Conservation (phyloP, 1,284 basidiomycete genomes). For the Boletus austroedulis region DNA sequence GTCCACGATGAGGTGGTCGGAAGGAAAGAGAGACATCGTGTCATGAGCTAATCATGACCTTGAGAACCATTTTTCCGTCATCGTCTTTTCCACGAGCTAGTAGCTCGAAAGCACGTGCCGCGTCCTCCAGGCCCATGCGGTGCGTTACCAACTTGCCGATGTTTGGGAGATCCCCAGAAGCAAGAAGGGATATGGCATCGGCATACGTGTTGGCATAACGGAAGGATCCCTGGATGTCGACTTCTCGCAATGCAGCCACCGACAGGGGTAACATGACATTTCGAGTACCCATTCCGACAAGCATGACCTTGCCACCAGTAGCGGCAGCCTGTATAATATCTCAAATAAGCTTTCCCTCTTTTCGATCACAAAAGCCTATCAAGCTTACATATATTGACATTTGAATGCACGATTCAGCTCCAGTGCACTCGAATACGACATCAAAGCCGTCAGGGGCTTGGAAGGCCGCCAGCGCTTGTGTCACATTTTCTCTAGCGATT, state of each 20-base stretch:
- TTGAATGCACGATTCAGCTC: conserved; percentile 87
- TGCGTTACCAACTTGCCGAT: conserved; percentile 82
- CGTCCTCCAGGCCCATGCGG: conserved; percentile 64
- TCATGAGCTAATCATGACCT: conserved; percentile 68
- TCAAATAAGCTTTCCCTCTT: conserved; percentile 14
- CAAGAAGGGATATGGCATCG: conserved; percentile 76
- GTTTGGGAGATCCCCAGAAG: conserved; percentile 58
- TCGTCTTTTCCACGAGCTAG: conserved; percentile 75
- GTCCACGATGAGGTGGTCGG: not conserved
- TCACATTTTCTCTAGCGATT: conserved; percentile 60
- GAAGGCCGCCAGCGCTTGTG: conserved; percentile 55
- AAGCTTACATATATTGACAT: conserved; percentile 76
- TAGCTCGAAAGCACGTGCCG: conserved; percentile 76
- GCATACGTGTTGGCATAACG: conserved; percentile 87
- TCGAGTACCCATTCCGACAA: conserved; percentile 92
- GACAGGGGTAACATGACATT: conserved; percentile 82
- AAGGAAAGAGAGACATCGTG: not conserved
- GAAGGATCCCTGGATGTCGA: conserved; percentile 93
- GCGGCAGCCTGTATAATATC: conserved; percentile 59
- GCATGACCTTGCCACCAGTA: conserved; percentile 85
- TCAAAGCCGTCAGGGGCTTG: conserved; percentile 80
- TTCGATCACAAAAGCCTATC: conserved; percentile 11
- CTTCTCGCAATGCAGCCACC: conserved; percentile 81
- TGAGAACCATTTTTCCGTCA: conserved; percentile 77
- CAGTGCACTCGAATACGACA: conserved; percentile 92